These are phyloP conservation scores for Fragaria vesca DNA, from an alignment of 306 rosid species.

Conservation along the genomic window DNA sequence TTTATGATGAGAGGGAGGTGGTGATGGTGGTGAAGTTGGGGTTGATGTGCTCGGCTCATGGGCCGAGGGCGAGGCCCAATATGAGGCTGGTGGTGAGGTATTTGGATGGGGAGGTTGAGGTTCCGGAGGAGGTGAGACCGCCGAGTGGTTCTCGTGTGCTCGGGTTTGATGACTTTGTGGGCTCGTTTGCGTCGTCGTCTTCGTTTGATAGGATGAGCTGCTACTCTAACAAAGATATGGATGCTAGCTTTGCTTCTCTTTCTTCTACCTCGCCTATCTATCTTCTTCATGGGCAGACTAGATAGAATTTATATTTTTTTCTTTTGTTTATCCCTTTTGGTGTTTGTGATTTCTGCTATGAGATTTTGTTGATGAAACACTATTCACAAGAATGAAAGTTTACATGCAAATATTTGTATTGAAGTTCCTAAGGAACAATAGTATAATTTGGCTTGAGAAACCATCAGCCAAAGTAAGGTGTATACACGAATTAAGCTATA, in stretches of 20 bases:
- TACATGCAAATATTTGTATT: background rate
- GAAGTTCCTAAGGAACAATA: background rate
- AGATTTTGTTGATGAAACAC: background rate
- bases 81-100: constrained; percentile 62
- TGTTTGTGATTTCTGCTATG: background rate
- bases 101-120: constrained; percentile 60
- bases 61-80: constrained; percentile 46
- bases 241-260: constrained; percentile 40
- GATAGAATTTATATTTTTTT: constrained; percentile 17
- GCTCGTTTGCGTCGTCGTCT: constrained; percentile 59
- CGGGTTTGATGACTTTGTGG: constrained; percentile 65
- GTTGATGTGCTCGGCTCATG: constrained; percentile 57
- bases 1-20: constrained; percentile 43
- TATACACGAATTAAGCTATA: too few relatives aligned
- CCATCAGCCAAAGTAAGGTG: too few relatives aligned
- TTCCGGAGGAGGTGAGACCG: constrained; percentile 37
- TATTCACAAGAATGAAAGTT: background rate
- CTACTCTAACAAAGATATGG: constrained; percentile 40
- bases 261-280: constrained; percentile 46
- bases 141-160: constrained; percentile 35
- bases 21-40: constrained; percentile 62
- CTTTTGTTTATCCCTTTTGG: background rate
- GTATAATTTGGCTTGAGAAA: background rate
- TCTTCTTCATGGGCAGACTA: constrained; percentile 45
- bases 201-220: constrained; percentile 51